These are phyloP conservation scores for Boletales sp. DNA, from an alignment of 768 basidiomycete genomes.

Conservation along the genomic window DNA sequence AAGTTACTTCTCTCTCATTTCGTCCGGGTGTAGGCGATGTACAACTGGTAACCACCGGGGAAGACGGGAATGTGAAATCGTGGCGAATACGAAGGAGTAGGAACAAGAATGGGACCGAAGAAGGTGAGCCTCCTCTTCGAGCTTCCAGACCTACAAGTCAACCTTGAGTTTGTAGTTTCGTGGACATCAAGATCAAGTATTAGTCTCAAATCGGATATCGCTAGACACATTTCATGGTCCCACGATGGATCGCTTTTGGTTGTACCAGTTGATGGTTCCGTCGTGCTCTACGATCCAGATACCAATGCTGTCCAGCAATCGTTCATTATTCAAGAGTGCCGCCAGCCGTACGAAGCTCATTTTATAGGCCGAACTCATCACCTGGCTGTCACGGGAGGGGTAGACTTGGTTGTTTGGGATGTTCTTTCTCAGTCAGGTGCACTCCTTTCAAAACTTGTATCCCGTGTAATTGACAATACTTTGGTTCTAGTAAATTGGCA, in stretches of 20 bases:
- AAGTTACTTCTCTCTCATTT: conserved; percentile 67
- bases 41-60: conserved; percentile 69
- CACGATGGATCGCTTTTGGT: conserved; percentile 83
- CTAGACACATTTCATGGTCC: conserved; percentile 73
- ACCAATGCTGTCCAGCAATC: conserved; percentile 59
- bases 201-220: conserved; percentile 62
- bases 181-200: conserved; percentile 82
- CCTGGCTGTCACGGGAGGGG: conserved; percentile 50
- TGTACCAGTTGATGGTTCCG: conserved; percentile 59
- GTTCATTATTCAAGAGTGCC: conserved; percentile 55
- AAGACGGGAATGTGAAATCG: conserved; percentile 72
- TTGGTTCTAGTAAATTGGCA: conserved; percentile 58
- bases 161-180: conserved; percentile 33
- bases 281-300: conserved; percentile 72
- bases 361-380: conserved; percentile 73
- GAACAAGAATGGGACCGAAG: conserved; percentile 43
- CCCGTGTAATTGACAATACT: background rate
- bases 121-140: conserved; percentile 42
- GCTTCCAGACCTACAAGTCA: background rate
- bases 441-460: conserved; percentile 4
- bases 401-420: conserved; percentile 69
- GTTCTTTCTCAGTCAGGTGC: conserved; percentile 58
- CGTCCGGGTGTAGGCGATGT: conserved; percentile 43
- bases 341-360: conserved; percentile 39
- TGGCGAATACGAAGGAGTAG: conserved; percentile 63